phyloP scores from a whole-genome alignment of 495 filamentous ascomycete genomes.

The Bathelium albidoporum region DNA sequence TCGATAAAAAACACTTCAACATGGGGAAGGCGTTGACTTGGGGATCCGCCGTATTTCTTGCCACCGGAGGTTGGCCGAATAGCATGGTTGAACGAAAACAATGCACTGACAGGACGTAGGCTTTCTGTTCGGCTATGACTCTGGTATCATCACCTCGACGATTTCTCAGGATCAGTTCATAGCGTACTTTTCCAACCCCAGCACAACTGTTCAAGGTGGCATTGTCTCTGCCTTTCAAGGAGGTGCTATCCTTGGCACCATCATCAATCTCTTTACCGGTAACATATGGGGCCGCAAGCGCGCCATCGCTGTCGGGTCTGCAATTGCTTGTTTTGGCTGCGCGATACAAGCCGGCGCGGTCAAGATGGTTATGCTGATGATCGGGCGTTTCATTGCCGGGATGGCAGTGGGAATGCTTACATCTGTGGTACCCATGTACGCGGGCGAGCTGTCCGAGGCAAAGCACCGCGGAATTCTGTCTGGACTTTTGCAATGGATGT shows the following conservation, averaged over 20 bases:
- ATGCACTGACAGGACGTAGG: background rate
- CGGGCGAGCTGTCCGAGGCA: background rate
- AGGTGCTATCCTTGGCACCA: conserved; percentile 42
- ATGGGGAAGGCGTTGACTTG: background rate
- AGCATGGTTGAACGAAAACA: background rate
- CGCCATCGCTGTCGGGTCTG: conserved; percentile 40
- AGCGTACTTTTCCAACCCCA: conserved; percentile 30
- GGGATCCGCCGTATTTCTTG: background rate
- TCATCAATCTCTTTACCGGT: conserved; percentile 37
- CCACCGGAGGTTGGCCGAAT: background rate
- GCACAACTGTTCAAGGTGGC: conserved; percentile 37
- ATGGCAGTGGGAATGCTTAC: conserved; percentile 3
- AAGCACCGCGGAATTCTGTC: conserved; percentile 1
- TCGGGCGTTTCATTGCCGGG: conserved; percentile 5
- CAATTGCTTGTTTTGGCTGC: conserved; percentile 27
- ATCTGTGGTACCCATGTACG: background rate
- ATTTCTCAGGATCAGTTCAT: conserved; percentile 38
- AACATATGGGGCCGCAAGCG: conserved; percentile 38
- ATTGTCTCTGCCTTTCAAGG: conserved; percentile 44
- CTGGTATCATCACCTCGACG: conserved; percentile 36
- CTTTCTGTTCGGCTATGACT: conserved; percentile 20
- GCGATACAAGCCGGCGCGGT: background rate
- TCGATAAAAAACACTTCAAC: background rate
- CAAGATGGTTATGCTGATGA: background rate
- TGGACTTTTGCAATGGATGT: conserved; percentile 20